Percentiles rank a stretch among this genome's conserved stretches.
phyloP scores from a whole-genome alignment of 2,329 filamentous ascomycete genomes.

The Epichloe hybrida region DNA sequence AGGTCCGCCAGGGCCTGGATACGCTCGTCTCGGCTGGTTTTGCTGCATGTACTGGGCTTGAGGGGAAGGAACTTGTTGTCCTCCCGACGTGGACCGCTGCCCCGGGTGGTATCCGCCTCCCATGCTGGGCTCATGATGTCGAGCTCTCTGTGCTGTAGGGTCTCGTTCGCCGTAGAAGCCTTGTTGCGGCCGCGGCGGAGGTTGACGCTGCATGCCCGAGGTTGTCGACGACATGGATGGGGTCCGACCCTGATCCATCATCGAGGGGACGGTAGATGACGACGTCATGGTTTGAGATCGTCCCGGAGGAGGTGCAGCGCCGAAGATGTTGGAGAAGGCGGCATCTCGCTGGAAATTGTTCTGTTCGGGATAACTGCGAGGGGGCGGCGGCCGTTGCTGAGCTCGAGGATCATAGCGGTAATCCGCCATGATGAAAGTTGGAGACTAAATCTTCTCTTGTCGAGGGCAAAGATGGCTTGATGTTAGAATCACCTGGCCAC shows the following conservation, averaged over 20 bases:
- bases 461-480: not conserved
- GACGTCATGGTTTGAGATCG: conserved; percentile 94
- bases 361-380: conserved; percentile 35
- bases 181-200: conserved; percentile 42
- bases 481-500: not conserved
- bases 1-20: conserved; percentile 26
- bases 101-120: conserved; percentile 39
- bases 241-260: conserved; percentile 51
- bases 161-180: conserved; percentile 23
- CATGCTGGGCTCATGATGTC: conserved; percentile 24
- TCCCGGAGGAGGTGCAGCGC: conserved; percentile 69
- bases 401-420: conserved; percentile 41
- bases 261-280: conserved; percentile 44
- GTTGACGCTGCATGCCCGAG: conserved; percentile 45
- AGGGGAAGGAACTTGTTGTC: conserved; percentile 27
- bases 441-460: not conserved
- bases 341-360: conserved; percentile 69
- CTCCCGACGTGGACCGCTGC: conserved; percentile 37
- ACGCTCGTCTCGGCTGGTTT: conserved; percentile 28
- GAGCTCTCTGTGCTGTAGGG: conserved; percentile 14
- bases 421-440: conserved; percentile 36
- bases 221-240: conserved; percentile 57
- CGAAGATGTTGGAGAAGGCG: conserved; percentile 93
- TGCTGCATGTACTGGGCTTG: conserved; percentile 34
- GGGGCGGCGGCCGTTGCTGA: conserved; percentile 25